A percentile compares a stretch with the other conserved stretches of the same genome.
These are phyloP conservation scores for Fusarium avenaceum DNA, from an alignment of 2,329 filamentous ascomycete species.

Conservation along the genomic window DNA sequence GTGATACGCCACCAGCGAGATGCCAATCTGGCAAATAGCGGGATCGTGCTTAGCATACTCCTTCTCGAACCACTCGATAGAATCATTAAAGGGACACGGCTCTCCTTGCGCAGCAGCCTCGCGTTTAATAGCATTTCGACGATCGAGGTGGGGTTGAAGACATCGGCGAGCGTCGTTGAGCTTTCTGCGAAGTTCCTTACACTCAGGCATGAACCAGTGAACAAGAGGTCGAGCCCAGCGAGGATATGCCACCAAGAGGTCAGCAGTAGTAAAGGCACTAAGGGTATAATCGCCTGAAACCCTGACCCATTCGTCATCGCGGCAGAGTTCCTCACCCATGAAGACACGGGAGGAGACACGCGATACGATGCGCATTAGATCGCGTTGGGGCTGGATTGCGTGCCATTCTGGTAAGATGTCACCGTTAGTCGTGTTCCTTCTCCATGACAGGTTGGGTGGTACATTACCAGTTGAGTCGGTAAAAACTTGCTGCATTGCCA, in stretches of 20 bases:
- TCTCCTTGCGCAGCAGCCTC: not conserved
- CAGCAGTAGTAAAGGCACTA: conserved; percentile 51
- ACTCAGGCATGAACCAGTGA: conserved; percentile 57
- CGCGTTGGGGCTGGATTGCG: not conserved
- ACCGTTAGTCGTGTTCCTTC: not conserved
- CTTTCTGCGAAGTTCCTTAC: conserved; percentile 51
- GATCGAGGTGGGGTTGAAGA: not conserved
- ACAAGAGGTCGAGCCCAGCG: conserved; percentile 61
- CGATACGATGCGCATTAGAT: conserved; percentile 7
- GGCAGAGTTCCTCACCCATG: conserved; percentile 56
- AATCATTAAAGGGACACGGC: conserved; percentile 53
- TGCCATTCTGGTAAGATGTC: conserved; percentile 3
- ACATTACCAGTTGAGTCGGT: conserved; percentile 1
- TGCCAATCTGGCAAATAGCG: conserved; percentile 33
- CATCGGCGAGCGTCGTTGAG: conserved; percentile 47
- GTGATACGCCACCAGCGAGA: conserved; percentile 66
- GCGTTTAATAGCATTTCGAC: conserved; percentile 53
- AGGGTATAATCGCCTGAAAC: conserved; percentile 62
- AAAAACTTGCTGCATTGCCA: conserved; percentile 5
- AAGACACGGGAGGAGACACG: conserved; percentile 54
- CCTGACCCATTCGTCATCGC: conserved; percentile 61
- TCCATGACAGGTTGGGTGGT: rapidly evolving
- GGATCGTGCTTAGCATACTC: conserved; percentile 52
- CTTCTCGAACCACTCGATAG: conserved; percentile 68
- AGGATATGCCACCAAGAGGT: conserved; percentile 58